phyloP scores from a whole-genome alignment of 768 basidiomycete genomes.

The Lactarius sanguifluus region DNA sequence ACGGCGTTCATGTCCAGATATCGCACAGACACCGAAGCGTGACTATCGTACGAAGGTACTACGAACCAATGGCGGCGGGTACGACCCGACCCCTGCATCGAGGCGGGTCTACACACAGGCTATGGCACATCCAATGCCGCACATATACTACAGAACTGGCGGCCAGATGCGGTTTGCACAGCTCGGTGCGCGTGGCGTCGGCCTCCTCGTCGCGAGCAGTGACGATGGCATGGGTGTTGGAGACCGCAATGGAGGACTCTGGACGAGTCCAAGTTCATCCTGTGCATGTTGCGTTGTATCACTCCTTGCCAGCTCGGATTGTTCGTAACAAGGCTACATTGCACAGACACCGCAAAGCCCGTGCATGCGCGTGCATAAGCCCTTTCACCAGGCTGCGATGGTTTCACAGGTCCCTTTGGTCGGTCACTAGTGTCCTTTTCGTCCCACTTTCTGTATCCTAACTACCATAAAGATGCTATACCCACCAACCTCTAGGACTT shows the following conservation, averaged over 20 bases:
- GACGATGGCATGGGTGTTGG: too few species aligned
- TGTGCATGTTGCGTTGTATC: too few species aligned
- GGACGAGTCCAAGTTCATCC: too few species aligned
- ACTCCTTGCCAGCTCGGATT: conserved; percentile 41
- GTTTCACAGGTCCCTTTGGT: too few species aligned
- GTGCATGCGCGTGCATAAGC: conserved; percentile 20
- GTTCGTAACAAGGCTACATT: conserved; percentile 48
- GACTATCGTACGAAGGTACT: neutral
- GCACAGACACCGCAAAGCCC: conserved; percentile 40
- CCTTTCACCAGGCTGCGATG: too few species aligned
- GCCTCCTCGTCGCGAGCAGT: too few species aligned
- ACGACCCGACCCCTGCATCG: neutral
- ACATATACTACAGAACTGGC: neutral
- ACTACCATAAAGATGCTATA: neutral
- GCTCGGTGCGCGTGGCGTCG: too few species aligned
- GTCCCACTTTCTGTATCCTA: neutral
- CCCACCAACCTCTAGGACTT: neutral
- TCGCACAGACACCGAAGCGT: neutral
- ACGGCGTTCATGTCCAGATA: neutral
- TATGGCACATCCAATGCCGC: too few species aligned
- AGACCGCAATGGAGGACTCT: too few species aligned
- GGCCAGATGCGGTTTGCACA: too few species aligned
- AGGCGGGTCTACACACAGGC: neutral
- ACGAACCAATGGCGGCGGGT: neutral
- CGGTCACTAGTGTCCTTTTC: too few species aligned